These are phyloP conservation scores for Solanum verrucosum DNA, from an alignment of 257 asterid species.

Conservation along the genomic window DNA sequence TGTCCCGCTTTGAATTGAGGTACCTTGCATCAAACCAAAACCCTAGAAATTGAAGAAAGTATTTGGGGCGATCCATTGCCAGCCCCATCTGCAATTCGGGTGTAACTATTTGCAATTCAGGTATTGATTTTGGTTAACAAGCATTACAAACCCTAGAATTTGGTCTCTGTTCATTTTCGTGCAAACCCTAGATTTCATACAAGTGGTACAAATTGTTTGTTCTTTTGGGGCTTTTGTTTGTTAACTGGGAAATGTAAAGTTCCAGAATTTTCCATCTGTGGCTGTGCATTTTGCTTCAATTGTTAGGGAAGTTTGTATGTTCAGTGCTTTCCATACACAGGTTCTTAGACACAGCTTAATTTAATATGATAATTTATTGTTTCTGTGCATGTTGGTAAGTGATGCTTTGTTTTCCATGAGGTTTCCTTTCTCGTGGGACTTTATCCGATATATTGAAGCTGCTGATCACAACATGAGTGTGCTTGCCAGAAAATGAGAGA, in stretches of 20 bases:
- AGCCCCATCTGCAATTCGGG: slow-evolving; percentile 1
- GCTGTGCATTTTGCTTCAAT: slow-evolving; percentile 39
- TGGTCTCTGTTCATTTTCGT: not conserved
- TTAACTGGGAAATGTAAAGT: slow-evolving; percentile 5
- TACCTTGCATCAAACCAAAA: slow-evolving; percentile 19
- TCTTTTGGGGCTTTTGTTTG: not conserved
- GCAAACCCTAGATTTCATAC: slow-evolving; percentile 25
- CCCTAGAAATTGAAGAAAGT: slow-evolving; percentile 31
- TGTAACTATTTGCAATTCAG: slow-evolving; percentile 13
- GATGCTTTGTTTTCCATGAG: slow-evolving; percentile 6
- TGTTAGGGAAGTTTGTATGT: slow-evolving; percentile 10
- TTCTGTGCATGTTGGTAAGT: slow-evolving; percentile 15
- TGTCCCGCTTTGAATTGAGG: slow-evolving; percentile 16
- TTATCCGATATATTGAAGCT: slow-evolving; percentile 2
- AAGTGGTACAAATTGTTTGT: not conserved
- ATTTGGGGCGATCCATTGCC: slow-evolving; percentile 10
- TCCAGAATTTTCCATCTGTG: slow-evolving; percentile 3
- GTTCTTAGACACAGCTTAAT: slow-evolving; percentile 8
- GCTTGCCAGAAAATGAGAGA: not conserved
- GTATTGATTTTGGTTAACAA: slow-evolving; percentile 11
- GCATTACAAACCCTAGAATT: slow-evolving; percentile 22
- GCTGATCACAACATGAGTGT: slow-evolving; percentile 4
- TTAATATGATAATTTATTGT: not conserved
- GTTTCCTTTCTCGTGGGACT: not conserved
- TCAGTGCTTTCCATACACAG: slow-evolving; percentile 8